Conservation (phyloP, 148 eudicot species). For the Fagopyrum esculentum region DNA sequence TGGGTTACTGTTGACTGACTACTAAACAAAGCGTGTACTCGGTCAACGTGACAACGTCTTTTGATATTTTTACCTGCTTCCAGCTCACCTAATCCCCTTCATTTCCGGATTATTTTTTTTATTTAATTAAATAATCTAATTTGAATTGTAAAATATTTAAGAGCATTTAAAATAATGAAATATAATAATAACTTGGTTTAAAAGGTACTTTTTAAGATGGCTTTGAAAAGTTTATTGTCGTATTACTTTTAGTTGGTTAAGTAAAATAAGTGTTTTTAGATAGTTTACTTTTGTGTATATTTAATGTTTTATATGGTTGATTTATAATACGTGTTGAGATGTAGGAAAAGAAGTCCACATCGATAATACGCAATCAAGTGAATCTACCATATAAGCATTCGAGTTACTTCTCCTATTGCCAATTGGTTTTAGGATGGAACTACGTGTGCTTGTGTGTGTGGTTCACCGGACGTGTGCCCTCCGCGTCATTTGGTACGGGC, state of each 20-base stretch:
- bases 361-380: no score
- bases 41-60: slow-evolving; percentile 11
- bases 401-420: no score
- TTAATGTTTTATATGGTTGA: neutral
- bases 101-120: neutral
- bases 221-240: neutral
- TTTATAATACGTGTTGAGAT: no score
- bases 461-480: no score
- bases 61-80: slow-evolving; percentile 5
- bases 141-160: neutral
- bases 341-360: no score
- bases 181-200: neutral
- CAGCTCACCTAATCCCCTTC: slow-evolving; percentile 6
- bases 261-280: no score
- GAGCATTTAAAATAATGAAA: neutral
- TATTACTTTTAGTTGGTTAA: neutral
- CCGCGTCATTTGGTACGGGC: no score
- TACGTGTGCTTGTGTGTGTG: no score
- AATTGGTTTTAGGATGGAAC: no score
- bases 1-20: neutral
- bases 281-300: no score
- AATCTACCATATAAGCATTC: no score
- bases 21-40: neutral
- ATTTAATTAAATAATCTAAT: neutral
- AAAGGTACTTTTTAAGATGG: neutral